phyloP scores from a whole-genome alignment of 2,329 filamentous ascomycete genomes.

The Diplocarpon mali region DNA sequence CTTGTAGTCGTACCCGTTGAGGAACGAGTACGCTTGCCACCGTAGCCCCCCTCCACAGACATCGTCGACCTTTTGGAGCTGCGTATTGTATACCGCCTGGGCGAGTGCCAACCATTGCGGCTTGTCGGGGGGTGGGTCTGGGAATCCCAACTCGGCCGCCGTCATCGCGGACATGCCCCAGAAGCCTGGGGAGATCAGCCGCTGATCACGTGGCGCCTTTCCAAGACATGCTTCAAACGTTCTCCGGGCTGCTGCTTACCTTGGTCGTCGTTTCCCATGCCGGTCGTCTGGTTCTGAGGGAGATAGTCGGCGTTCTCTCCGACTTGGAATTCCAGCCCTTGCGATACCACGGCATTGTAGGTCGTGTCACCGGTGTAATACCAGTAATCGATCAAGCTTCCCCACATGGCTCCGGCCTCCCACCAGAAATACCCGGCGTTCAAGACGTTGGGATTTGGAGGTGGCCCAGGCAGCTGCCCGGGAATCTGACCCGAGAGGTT shows the following conservation, averaged over 20 bases:
- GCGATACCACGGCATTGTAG: slow-evolving; percentile 42
- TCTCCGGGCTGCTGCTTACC: slow-evolving; percentile 44
- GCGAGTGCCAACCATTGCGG: slow-evolving; percentile 61
- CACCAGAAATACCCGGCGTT: slow-evolving; percentile 21
- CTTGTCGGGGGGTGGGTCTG: slow-evolving; percentile 38
- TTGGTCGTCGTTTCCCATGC: slow-evolving; percentile 47
- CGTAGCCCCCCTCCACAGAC: slow-evolving; percentile 61
- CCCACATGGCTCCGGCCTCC: slow-evolving; percentile 39
- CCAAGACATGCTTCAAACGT: not conserved
- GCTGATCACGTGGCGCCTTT: slow-evolving; percentile 3
- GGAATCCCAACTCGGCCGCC: slow-evolving; percentile 56
- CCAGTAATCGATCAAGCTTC: slow-evolving; percentile 68
- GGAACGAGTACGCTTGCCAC: slow-evolving; percentile 76
- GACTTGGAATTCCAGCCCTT: slow-evolving; percentile 62
- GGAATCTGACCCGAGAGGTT: slow-evolving; percentile 35
- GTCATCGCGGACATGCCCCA: slow-evolving; percentile 61
- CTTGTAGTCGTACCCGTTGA: slow-evolving; percentile 72
- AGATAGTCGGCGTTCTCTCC: slow-evolving; percentile 64
- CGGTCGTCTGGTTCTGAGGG: slow-evolving; percentile 54
- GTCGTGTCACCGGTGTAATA: slow-evolving; percentile 61
- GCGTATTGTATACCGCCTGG: slow-evolving; percentile 70
- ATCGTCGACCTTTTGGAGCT: slow-evolving; percentile 60
- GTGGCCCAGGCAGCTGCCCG: slow-evolving; percentile 33
- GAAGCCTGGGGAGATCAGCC: slow-evolving; percentile 33
- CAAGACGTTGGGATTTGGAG: slow-evolving; percentile 5